Evolutionary conservation across 768 basidiomycete species (phyloP).

Genomic region (Leccinellum luteum): DNA sequence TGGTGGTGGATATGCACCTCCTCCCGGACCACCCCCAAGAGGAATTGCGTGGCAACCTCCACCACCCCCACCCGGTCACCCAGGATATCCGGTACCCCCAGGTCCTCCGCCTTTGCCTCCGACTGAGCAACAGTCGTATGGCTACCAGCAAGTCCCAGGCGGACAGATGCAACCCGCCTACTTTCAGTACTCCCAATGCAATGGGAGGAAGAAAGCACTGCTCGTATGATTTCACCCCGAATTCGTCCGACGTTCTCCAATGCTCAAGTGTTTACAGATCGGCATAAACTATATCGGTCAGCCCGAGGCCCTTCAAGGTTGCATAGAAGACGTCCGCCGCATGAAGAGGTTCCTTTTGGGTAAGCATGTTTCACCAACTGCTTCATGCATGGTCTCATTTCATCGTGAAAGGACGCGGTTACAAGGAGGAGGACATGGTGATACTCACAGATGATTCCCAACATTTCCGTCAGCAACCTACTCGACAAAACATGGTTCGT

Average conservation of each 20-base stretch:
- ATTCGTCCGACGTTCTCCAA: not conserved
- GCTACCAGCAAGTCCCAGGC: slow-evolving; percentile 51
- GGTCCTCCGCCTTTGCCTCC: slow-evolving; percentile 54
- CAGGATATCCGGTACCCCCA: slow-evolving; percentile 15
- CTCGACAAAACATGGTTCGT: slow-evolving; percentile 74
- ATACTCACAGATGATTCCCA: slow-evolving; percentile 75
- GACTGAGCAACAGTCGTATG: slow-evolving; percentile 56
- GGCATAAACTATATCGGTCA: slow-evolving; percentile 86
- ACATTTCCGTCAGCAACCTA: slow-evolving; percentile 66
- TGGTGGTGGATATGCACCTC: slow-evolving; percentile 11
- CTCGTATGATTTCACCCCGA: slow-evolving; percentile 50
- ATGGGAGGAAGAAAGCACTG: slow-evolving; percentile 82
- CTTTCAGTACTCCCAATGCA: slow-evolving; percentile 91
- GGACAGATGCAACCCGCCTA: slow-evolving; percentile 53
- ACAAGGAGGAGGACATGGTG: slow-evolving; percentile 79
- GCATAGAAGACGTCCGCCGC: slow-evolving; percentile 89
- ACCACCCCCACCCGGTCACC: not conserved
- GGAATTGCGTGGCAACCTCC: not conserved
- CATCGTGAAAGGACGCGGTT: slow-evolving; percentile 40
- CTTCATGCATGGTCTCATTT: not conserved
- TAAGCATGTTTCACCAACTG: slow-evolving; percentile 33
- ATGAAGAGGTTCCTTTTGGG: slow-evolving; percentile 73
- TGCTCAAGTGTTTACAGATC: slow-evolving; percentile 46
- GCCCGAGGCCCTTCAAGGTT: slow-evolving; percentile 68
- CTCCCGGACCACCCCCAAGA: slow-evolving; percentile 19